Conservation (phyloP, 2,329 filamentous ascomycete species). For the Ophiobolus disseminans region DNA sequence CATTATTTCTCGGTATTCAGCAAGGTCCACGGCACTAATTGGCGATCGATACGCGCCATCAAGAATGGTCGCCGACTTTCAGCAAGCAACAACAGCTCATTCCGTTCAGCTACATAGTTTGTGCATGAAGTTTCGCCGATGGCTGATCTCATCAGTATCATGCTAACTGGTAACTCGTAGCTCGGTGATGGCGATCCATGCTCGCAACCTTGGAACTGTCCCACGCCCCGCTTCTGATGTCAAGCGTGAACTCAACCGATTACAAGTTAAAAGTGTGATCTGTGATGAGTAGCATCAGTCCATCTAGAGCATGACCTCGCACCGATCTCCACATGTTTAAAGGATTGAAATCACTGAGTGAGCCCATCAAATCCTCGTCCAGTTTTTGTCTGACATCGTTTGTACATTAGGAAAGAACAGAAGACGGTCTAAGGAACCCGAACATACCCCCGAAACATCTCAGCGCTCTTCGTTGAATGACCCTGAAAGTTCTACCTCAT, state of each 20-base stretch:
- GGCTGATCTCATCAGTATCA: conserved; percentile 3
- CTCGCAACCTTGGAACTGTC: not conserved
- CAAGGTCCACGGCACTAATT: no score
- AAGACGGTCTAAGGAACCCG: conserved; percentile 17
- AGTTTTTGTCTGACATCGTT: conserved; percentile 5
- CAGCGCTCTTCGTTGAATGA: conserved; percentile 10
- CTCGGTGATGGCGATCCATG: conserved; percentile 1
- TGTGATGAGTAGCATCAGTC: conserved; percentile 10
- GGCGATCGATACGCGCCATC: not conserved
- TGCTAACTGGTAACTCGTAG: no score
- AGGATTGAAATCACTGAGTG: conserved; percentile 25
- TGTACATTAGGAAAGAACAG: conserved; percentile 22
- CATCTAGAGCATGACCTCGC: conserved; percentile 2
- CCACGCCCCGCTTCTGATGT: conserved; percentile 25
- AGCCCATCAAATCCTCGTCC: not conserved
- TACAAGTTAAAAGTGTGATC: conserved; percentile 9
- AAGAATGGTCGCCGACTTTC: conserved; percentile 18
- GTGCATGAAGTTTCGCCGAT: conserved; percentile 10
- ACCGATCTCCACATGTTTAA: conserved; percentile 26
- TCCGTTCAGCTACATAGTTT: conserved; percentile 14
- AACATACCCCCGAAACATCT: conserved; percentile 10
- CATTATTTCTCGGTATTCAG: no score
- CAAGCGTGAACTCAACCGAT: conserved; percentile 9
- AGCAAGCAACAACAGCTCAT: conserved; percentile 9
- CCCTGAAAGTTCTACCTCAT: conserved; percentile 12